Conservation (phyloP, 257 asterid genomes). For the Eustoma russellianum region DNA sequence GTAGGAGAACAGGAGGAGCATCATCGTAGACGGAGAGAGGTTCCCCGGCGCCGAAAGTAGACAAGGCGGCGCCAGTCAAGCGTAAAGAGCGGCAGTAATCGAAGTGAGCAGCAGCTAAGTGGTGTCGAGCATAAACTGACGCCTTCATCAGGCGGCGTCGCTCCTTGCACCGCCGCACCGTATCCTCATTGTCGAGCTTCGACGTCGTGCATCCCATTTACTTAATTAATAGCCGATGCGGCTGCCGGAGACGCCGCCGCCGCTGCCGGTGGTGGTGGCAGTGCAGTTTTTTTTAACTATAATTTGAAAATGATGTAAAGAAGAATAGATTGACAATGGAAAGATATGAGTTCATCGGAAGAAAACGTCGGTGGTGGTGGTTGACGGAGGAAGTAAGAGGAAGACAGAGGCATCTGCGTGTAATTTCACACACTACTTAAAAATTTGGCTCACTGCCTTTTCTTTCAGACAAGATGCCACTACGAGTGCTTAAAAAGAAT, state of each 20-base stretch:
- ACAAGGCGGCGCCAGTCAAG: constrained; percentile 74
- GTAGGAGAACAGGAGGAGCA: constrained; percentile 83
- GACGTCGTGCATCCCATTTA: constrained; percentile 90
- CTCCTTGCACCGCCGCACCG: constrained; percentile 94
- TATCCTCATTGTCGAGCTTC: constrained; percentile 94
- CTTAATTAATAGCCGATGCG: background rate
- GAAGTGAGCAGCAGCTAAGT: constrained; percentile 89
- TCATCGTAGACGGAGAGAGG: constrained; percentile 72
- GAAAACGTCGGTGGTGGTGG: background rate
- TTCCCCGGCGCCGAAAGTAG: constrained; percentile 79
- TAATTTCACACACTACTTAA: constrained; percentile 1
- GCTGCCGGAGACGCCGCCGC: constrained; percentile 4
- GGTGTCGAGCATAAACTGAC: constrained; percentile 84
- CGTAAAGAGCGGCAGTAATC: constrained; percentile 93
- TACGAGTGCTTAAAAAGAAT: constrained; percentile 1
- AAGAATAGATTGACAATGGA: background rate
- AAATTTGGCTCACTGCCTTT: constrained; percentile 1
- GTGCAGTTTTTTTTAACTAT: too few relatives aligned
- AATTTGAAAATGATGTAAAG: too few relatives aligned
- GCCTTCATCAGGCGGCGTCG: constrained; percentile 93
- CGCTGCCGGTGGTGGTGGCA: too few relatives aligned
- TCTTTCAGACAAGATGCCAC: constrained; percentile 1
- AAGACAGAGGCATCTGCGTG: constrained; percentile 7
- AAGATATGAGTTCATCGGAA: background rate
- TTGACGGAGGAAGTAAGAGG: constrained; percentile 4